Evolutionary conservation across 192 early-diverging fungal genomes (phyloP), one percentile per base, ranked within the genome.

Genomic region (Entomortierella lignicola): DNA sequence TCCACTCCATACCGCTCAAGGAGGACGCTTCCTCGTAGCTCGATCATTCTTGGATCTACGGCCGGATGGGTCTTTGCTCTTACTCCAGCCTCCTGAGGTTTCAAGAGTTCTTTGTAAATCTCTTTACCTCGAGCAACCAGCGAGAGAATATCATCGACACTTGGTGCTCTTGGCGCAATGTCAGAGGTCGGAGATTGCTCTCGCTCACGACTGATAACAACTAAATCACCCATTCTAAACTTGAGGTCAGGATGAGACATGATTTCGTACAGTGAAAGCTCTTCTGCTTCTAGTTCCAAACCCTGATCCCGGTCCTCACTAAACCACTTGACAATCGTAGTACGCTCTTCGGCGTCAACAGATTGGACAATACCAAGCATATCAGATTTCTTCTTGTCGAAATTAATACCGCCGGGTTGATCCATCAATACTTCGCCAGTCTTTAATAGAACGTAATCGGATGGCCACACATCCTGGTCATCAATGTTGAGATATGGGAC

Each of bases 401-500:
- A 70, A 10, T 55, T 62, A 11, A 77, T 44, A 6, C 69, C 74
- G 7, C 71, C 80, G 7, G 66, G 71, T 18, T 70, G 65, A 43
- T 82, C 63, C 42, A 61, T 61, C 18, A 79, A 27, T 0, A 79
- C 67, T 34, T 84, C 80, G 13, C 71, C 81, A 8, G 53, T 10
- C 29, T 82, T 81, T n/a, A 75, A 32, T 8, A 81, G 58, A 7
- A 81, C 72, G 59, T 82, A 82, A 54, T 84, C 83, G 0, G 72
- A 54, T 5, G 83, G 83, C 83, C 83, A 84, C 7, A 84, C 80
- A 41, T 80, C 80, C 62, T 81, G 80, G 34, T 84, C 83, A 52
- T 84, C 83, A 26, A 84, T 69, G 32, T 79, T 82, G 21, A 84
- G 67, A 42, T 81, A 82, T 17, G 81, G 75, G 1, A 80, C 61